Evolutionary conservation across 75 land plant species (phyloP).

Genomic region (Pinus tabuliformis): DNA sequence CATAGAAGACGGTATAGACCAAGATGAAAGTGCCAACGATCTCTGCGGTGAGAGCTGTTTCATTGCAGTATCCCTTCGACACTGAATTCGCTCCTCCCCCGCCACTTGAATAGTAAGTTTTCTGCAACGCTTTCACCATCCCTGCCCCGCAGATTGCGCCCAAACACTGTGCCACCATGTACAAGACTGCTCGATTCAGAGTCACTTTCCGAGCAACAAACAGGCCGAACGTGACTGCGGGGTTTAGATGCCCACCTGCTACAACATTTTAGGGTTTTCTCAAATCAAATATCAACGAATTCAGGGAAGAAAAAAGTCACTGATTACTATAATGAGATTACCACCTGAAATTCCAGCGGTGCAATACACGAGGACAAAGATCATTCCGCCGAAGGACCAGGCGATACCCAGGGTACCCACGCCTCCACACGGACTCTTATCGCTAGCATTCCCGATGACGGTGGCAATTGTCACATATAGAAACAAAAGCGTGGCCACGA

Average conservation of each 20-base stretch:
- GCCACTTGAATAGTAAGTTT: constrained; percentile 3
- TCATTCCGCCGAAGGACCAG: constrained; percentile 21
- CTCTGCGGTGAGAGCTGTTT: constrained; percentile 18
- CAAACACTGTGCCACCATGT: constrained; percentile 34
- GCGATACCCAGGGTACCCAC: constrained; percentile 18
- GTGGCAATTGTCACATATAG: constrained; percentile 9
- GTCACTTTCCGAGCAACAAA: constrained; percentile 54
- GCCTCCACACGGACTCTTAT: background rate
- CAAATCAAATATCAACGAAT: no score
- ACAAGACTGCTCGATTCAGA: constrained; percentile 39
- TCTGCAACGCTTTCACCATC: constrained; percentile 48
- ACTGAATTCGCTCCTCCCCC: constrained; percentile 48
- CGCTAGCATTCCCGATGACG: constrained; percentile 6
- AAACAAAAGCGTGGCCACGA: constrained; percentile 15
- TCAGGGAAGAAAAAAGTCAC: no score
- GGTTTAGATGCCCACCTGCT: constrained; percentile 4
- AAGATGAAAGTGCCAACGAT: constrained; percentile 27
- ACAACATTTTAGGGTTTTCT: no score
- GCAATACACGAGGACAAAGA: constrained; percentile 21
- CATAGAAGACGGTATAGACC: constrained; percentile 24
- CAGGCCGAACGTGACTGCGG: constrained; percentile 37
- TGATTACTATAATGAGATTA: no score
- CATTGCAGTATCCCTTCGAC: constrained; percentile 9
- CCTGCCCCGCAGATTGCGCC: constrained; percentile 43
- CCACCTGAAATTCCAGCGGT: constrained; percentile 23